Conservation (phyloP, 805 yeast species). For the Cyberlindnera mississippiensis region DNA sequence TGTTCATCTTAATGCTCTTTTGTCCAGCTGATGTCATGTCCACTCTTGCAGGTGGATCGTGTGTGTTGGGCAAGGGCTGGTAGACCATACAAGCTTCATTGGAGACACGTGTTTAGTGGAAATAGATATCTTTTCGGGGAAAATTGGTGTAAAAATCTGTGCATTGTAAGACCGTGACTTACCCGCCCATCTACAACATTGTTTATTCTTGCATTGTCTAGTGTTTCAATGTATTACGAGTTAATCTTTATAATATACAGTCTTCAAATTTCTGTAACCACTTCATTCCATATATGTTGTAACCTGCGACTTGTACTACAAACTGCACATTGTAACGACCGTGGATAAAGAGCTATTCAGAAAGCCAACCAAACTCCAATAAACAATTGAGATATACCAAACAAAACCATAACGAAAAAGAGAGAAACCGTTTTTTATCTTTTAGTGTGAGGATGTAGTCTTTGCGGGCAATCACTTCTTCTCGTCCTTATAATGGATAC, state of each 20-base stretch:
- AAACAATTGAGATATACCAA: not conserved
- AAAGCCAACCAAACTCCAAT: slow-evolving; percentile 5
- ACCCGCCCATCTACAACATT: too few species aligned
- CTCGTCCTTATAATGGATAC: slow-evolving; percentile 23
- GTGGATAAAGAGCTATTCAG: slow-evolving; percentile 5
- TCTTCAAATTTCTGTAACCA: too few species aligned
- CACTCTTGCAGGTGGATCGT: slow-evolving; percentile 37
- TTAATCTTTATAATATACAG: too few species aligned
- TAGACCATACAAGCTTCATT: slow-evolving; percentile 48
- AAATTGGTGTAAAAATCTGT: too few species aligned
- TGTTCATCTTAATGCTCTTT: slow-evolving; percentile 71
- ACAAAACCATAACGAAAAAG: too few species aligned
- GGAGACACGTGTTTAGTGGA: not conserved
- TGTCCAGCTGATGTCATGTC: slow-evolving; percentile 33
- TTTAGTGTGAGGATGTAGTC: too few species aligned
- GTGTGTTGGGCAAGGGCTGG: slow-evolving; percentile 58
- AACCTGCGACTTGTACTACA: too few species aligned
- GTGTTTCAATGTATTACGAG: too few species aligned
- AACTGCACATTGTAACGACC: slow-evolving; percentile 2
- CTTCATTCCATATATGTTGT: too few species aligned
- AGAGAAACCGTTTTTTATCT: too few species aligned
- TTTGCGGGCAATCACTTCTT: not conserved
- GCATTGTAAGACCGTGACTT: too few species aligned
- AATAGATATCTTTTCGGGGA: not conserved
- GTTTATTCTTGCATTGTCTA: too few species aligned